A percentile compares a stretch with the other conserved stretches of the same genome.
Evolutionary conservation across 2,329 filamentous ascomycete genomes (phyloP).

Genomic region (Penicillium sp.): DNA sequence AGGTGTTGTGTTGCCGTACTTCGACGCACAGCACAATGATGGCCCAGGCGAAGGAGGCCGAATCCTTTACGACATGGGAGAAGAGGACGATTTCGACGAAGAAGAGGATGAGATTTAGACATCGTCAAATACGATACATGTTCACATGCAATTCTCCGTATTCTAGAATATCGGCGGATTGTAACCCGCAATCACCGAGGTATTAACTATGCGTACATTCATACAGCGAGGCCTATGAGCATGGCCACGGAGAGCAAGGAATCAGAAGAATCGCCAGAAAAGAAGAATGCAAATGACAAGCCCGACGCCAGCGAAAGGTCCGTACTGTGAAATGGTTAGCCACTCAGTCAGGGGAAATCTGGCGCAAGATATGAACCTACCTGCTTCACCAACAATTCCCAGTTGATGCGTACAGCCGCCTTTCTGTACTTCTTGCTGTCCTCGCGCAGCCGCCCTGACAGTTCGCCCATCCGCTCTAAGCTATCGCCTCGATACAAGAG

Average conservation of each 20-base stretch:
- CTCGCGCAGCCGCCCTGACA: slow-evolving; percentile 80
- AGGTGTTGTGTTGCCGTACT: slow-evolving; percentile 89
- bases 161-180: slow-evolving; percentile 18
- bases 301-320: slow-evolving; percentile 77
- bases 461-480: slow-evolving; percentile 94
- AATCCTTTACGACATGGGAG: slow-evolving; percentile 95
- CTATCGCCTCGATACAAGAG: slow-evolving; percentile 91
- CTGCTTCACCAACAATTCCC: slow-evolving; percentile 93
- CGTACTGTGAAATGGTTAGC: slow-evolving; percentile 59
- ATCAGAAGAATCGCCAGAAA: slow-evolving; percentile 87
- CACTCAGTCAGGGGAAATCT: background rate
- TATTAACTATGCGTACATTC: slow-evolving; percentile 38
- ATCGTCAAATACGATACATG: background rate
- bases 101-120: slow-evolving; percentile 84
- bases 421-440: slow-evolving; percentile 92
- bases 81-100: slow-evolving; percentile 94
- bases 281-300: slow-evolving; percentile 83
- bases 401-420: slow-evolving; percentile 94
- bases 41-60: slow-evolving; percentile 78
- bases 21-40: slow-evolving; percentile 80
- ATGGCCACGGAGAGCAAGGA: slow-evolving; percentile 6
- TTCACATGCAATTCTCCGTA: slow-evolving; percentile 7
- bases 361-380: slow-evolving; percentile 36
- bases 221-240: slow-evolving; percentile 22
- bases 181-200: slow-evolving; percentile 32